phyloP scores from a whole-genome alignment of 495 filamentous ascomycete species.

The Penicillium cosmopolitanum region DNA sequence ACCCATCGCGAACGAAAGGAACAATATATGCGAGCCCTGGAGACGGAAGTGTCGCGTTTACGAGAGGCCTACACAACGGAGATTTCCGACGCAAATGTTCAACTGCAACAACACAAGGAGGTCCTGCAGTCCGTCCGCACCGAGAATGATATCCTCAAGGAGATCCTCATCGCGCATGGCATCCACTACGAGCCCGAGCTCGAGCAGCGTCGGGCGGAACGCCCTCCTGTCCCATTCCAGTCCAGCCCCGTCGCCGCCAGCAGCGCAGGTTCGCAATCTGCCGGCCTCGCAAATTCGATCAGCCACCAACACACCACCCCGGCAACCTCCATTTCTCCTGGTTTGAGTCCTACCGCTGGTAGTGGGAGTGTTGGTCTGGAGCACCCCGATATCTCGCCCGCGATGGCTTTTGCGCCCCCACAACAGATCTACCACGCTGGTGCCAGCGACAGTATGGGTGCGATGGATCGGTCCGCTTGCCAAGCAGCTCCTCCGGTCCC shows the following conservation, averaged over 20 bases:
- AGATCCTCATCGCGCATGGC: constrained; percentile 73
- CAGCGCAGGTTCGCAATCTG: constrained; percentile 40
- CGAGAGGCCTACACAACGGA: constrained; percentile 52
- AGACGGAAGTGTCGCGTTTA: constrained; percentile 81
- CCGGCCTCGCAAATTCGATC: constrained; percentile 27
- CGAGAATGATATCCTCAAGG: constrained; percentile 78
- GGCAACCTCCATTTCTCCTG: constrained; percentile 42
- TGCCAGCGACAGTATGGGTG: constrained; percentile 33
- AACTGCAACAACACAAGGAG: constrained; percentile 46
- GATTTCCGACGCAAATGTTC: constrained; percentile 42
- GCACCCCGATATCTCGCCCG: constrained; percentile 40
- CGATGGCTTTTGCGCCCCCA: constrained; percentile 34
- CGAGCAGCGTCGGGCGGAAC: constrained; percentile 43
- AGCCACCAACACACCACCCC: constrained; percentile 41
- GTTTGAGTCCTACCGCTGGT: constrained; percentile 39
- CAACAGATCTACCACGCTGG: constrained; percentile 36
- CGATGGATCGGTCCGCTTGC: constrained; percentile 36
- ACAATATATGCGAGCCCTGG: constrained; percentile 89
- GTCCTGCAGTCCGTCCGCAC: constrained; percentile 41
- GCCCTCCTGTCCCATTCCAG: constrained; percentile 28
- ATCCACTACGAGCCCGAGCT: constrained; percentile 57
- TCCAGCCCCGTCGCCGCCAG: constrained; percentile 41
- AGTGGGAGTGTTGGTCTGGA: constrained; percentile 25
- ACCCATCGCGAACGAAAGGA: constrained; percentile 98
- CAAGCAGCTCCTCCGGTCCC: constrained; percentile 38